Percentiles rank a stretch among this genome's conserved stretches.
Conservation (phyloP, 352 stramenopile genomes). For the Aphanomyces invadans region DNA sequence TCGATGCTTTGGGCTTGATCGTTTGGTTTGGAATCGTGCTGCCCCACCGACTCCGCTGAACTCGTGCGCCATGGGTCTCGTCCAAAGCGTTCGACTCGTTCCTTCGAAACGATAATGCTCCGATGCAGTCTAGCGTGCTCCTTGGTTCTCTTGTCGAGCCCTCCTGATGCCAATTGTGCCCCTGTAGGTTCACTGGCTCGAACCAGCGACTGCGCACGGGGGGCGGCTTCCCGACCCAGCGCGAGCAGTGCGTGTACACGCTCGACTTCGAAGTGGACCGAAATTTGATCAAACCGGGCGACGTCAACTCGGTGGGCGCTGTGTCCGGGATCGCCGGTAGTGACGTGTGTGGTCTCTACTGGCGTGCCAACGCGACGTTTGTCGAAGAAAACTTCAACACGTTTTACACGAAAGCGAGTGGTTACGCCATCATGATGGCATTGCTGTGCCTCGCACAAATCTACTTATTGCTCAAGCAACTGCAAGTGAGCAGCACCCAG, state of each 20-base stretch:
- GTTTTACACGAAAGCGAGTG: slow-evolving; percentile 72
- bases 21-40: too few species aligned
- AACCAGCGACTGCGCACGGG: slow-evolving; percentile 55
- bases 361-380: slow-evolving; percentile 66
- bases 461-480: slow-evolving; percentile 74
- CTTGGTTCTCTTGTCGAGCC: too few species aligned
- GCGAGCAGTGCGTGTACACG: slow-evolving; percentile 76
- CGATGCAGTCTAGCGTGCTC: too few species aligned
- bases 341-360: slow-evolving; percentile 68
- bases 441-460: slow-evolving; percentile 81
- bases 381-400: slow-evolving; percentile 76
- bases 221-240: slow-evolving; percentile 46
- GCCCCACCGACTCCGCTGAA: too few species aligned
- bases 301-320: slow-evolving; percentile 32
- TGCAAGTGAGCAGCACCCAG: slow-evolving; percentile 79
- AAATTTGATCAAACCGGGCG: slow-evolving; percentile 31
- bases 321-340: slow-evolving; percentile 56
- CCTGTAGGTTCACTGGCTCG: not conserved
- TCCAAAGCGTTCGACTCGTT: too few species aligned
- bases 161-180: not conserved
- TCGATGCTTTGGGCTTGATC: too few species aligned
- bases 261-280: slow-evolving; percentile 47
- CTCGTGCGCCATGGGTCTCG: too few species aligned
- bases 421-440: slow-evolving; percentile 79
- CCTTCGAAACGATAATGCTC: not conserved